A percentile compares a stretch with the other conserved stretches of the same genome.
Evolutionary conservation across 148 eudicot genomes (phyloP).

Genomic region (Diospyros kaki): DNA sequence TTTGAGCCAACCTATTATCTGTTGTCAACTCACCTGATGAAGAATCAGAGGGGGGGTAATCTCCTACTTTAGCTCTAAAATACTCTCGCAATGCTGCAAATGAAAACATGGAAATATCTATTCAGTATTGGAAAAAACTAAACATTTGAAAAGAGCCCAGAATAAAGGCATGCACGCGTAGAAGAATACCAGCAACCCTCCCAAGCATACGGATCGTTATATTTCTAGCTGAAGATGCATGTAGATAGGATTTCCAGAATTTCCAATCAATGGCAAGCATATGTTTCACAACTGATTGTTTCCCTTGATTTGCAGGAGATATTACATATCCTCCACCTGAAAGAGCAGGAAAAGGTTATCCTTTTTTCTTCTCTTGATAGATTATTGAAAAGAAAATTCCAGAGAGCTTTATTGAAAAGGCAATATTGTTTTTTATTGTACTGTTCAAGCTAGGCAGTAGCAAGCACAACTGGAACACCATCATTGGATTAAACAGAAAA

Average conservation of each 20-base stretch:
- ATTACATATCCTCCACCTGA: slow-evolving; percentile 74
- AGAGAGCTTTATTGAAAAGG: too few relatives aligned
- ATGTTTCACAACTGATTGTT: slow-evolving; percentile 55
- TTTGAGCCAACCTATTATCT: slow-evolving; percentile 17
- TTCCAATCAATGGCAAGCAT: slow-evolving; percentile 85
- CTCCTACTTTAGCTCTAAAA: slow-evolving; percentile 49
- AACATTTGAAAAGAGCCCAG: too few relatives aligned
- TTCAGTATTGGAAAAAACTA: too few relatives aligned
- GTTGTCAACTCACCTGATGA: slow-evolving; percentile 25
- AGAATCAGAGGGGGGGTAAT: slow-evolving; percentile 25
- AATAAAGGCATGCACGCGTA: not conserved
- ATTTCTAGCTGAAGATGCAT: slow-evolving; percentile 34
- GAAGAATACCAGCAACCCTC: slow-evolving; percentile 54
- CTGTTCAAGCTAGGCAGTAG: too few relatives aligned
- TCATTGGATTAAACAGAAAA: too few relatives aligned
- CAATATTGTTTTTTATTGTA: too few relatives aligned
- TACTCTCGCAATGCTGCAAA: slow-evolving; percentile 60
- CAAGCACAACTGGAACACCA: too few relatives aligned
- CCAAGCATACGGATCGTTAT: slow-evolving; percentile 52
- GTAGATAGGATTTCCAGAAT: slow-evolving; percentile 46
- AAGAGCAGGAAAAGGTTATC: not conserved
- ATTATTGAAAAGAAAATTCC: too few relatives aligned
- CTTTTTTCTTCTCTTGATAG: too few relatives aligned
- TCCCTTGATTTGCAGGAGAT: slow-evolving; percentile 46
- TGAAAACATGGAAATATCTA: slow-evolving; percentile 4